A percentile compares a stretch with the other conserved stretches of the same genome.
These are phyloP conservation scores for Aspergillus sergii DNA, from an alignment of 2,329 filamentous ascomycete genomes.

Conservation along the genomic window DNA sequence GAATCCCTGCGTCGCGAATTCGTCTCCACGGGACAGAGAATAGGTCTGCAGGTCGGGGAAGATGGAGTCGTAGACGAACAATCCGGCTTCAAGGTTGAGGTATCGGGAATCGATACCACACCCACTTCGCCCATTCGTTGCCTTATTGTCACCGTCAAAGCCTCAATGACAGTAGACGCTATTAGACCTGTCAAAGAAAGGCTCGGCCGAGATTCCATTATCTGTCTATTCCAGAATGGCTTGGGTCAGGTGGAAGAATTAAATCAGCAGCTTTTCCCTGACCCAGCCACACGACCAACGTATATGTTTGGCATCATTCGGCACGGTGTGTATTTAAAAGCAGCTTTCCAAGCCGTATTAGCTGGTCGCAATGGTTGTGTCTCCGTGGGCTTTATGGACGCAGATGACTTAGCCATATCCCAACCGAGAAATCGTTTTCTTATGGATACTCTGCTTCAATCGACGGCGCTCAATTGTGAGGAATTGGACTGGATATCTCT, in stretches of 20 bases:
- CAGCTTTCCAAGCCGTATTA: neutral
- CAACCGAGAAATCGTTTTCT: neutral
- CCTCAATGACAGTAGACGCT: neutral
- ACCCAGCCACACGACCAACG: neutral
- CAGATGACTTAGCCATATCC: neutral
- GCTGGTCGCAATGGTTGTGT: neutral
- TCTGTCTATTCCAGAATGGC: neutral
- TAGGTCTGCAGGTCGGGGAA: neutral
- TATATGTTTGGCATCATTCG: neutral
- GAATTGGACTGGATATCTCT: neutral
- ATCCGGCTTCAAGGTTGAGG: neutral
- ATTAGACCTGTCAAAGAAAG: neutral
- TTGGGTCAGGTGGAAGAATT: neutral
- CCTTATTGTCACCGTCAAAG: neutral
- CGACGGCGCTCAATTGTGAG: neutral
- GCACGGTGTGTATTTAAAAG: neutral
- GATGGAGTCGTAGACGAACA: neutral
- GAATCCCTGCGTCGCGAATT: neutral
- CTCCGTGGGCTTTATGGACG: neutral
- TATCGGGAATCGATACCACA: neutral
- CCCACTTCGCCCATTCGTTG: neutral
- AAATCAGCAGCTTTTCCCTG: neutral
- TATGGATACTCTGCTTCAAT: neutral
- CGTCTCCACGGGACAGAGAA: neutral
- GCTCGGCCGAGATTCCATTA: neutral